Conservation (phyloP, 768 basidiomycete species). For the Tricholoma terreum region DNA sequence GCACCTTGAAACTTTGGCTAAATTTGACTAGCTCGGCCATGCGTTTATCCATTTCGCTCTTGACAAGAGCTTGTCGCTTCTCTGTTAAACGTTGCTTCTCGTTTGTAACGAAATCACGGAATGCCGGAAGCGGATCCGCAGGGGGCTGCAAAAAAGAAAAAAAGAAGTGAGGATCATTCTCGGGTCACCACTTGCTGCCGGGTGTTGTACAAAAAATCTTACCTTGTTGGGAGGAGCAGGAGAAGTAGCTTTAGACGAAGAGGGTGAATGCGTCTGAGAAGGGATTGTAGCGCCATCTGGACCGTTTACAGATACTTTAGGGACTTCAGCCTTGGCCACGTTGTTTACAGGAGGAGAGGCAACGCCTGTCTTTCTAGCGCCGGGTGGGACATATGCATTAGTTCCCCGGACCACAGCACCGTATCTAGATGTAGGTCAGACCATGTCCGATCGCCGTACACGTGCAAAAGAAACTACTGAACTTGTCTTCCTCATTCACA, state of each 20-base stretch:
- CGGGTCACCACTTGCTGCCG: not conserved
- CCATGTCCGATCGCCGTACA: constrained; percentile 14
- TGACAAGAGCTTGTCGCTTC: constrained; percentile 85
- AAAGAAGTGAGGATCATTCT: constrained; percentile 2
- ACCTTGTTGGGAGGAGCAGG: constrained; percentile 64
- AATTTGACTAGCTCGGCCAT: constrained; percentile 93
- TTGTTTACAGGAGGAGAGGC: constrained; percentile 25
- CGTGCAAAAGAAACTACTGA: constrained; percentile 24
- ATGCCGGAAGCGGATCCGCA: constrained; percentile 76
- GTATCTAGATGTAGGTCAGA: constrained; percentile 53
- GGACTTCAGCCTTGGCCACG: constrained; percentile 48
- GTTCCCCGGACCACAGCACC: constrained; percentile 86
- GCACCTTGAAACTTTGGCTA: constrained; percentile 90
- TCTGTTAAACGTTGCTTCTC: constrained; percentile 89
- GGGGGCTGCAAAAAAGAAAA: constrained; percentile 44
- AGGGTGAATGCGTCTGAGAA: constrained; percentile 39
- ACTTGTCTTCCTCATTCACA: constrained; percentile 96
- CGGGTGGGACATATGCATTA: constrained; percentile 93
- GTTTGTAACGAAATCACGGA: constrained; percentile 89
- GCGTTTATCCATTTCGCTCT: constrained; percentile 92
- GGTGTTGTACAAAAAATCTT: constrained; percentile 10
- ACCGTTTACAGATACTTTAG: constrained; percentile 73
- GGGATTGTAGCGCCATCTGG: constrained; percentile 63
- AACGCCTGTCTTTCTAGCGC: constrained; percentile 58
- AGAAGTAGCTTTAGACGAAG: constrained; percentile 61